A percentile compares a stretch with the other conserved stretches of the same genome.
These are phyloP conservation scores for Trichophyton rubrum DNA, from an alignment of 2,329 filamentous ascomycete species.

Conservation along the genomic window DNA sequence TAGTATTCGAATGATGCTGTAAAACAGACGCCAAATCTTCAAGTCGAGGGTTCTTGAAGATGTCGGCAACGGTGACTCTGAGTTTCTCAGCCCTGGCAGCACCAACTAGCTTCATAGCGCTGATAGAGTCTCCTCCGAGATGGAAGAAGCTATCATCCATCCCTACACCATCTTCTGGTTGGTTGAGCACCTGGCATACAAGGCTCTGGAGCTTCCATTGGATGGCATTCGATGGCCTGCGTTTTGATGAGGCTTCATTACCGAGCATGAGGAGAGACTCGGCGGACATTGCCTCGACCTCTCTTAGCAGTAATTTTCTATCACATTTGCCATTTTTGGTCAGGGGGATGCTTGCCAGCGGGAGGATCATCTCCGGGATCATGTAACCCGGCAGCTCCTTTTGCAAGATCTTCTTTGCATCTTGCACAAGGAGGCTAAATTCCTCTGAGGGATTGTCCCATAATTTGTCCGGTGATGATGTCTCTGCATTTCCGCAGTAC, in stretches of 20 bases:
- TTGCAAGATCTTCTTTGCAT: slow-evolving; percentile 7
- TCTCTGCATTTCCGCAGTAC: slow-evolving; percentile 21
- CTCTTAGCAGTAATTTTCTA: slow-evolving; percentile 19
- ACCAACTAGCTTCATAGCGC: slow-evolving; percentile 21
- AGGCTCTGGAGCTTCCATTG: slow-evolving; percentile 13
- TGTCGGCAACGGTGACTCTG: slow-evolving; percentile 17
- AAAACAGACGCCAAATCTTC: slow-evolving; percentile 21
- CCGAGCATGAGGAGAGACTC: slow-evolving; percentile 13
- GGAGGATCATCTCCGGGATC: slow-evolving; percentile 28
- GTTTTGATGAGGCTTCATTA: slow-evolving; percentile 5
- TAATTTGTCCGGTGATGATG: slow-evolving; percentile 19
- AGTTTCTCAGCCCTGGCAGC: slow-evolving; percentile 13
- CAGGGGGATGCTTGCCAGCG: slow-evolving; percentile 27
- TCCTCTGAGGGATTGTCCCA: background rate
- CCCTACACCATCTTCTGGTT: slow-evolving; percentile 23
- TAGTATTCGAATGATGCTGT: background rate
- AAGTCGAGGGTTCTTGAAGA: slow-evolving; percentile 25
- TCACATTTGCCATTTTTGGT: slow-evolving; percentile 31
- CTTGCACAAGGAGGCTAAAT: background rate
- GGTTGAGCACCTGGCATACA: slow-evolving; percentile 24
- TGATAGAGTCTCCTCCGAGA: slow-evolving; percentile 12
- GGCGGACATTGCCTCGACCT: slow-evolving; percentile 14
- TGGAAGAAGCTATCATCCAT: slow-evolving; percentile 12
- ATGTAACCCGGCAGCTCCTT: slow-evolving; percentile 21
- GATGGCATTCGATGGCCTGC: slow-evolving; percentile 17